Evolutionary conservation across 768 basidiomycete genomes (phyloP).

Genomic region (Rhodosporidiobolus sp.): DNA sequence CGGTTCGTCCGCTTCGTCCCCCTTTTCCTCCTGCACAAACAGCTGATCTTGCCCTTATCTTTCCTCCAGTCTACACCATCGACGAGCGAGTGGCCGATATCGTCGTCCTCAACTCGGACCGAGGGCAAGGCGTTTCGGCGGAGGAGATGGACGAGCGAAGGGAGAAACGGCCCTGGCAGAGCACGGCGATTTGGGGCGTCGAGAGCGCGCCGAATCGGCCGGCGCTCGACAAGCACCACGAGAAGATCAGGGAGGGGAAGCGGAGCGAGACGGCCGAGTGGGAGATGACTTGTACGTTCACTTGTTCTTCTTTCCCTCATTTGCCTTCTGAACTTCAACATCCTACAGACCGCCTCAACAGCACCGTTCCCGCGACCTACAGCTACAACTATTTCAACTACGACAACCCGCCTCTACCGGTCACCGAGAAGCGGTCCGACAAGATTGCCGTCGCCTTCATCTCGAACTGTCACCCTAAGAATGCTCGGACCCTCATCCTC

Average conservation of each 20-base stretch:
- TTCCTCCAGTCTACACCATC: neutral
- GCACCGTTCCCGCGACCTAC: constrained; percentile 13
- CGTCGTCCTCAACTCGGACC: constrained; percentile 23
- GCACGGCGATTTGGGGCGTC: constrained; percentile 15
- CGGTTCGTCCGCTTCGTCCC: neutral
- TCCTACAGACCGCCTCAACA: constrained; percentile 19
- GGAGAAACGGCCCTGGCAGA: constrained; percentile 26
- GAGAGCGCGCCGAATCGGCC: constrained; percentile 28
- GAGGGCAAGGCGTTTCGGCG: neutral
- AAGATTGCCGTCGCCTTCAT: constrained; percentile 27
- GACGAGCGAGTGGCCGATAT: constrained; percentile 26
- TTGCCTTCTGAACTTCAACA: neutral
- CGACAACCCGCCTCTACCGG: constrained; percentile 8
- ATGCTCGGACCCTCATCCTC: constrained; percentile 22
- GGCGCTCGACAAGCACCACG: constrained; percentile 12
- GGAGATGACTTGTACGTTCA: constrained; percentile 22
- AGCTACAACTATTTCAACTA: constrained; percentile 29
- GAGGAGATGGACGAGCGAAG: neutral
- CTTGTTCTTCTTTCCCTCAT: neutral
- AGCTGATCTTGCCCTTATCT: too few species aligned
- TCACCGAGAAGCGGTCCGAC: constrained; percentile 14
- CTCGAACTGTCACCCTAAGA: constrained; percentile 31
- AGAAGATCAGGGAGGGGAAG: constrained; percentile 10
- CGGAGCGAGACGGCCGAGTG: constrained; percentile 27
- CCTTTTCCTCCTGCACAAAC: neutral